Base-by-base conservation (phyloP, 73 alveolate species). In the Loxodes magnus region DNA sequence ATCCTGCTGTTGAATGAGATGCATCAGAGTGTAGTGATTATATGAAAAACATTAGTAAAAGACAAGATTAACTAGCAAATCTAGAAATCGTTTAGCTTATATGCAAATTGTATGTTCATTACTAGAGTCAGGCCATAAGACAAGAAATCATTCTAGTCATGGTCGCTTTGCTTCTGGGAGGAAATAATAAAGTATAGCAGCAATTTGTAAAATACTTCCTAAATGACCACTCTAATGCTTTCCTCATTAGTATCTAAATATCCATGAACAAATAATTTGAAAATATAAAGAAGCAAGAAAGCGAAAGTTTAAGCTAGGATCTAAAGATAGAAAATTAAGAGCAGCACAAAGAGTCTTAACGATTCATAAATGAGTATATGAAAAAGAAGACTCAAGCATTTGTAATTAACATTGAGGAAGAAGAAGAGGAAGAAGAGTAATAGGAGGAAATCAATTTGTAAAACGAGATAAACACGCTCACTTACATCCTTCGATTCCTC, bases 401-500 rank as follows among this genome's bases (percentile, higher is more conserved):
- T n/a, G n/a, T n/a, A n/a, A n/a, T n/a, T n/a, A n/a, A n/a, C n/a
- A n/a, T n/a, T n/a, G n/a, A n/a, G n/a, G n/a, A n/a, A n/a, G n/a
- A n/a, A n/a, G n/a, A n/a, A n/a, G n/a, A n/a, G n/a, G n/a, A n/a
- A n/a, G n/a, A n/a, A n/a, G n/a, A n/a, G n/a, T n/a, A n/a, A n/a
- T n/a, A n/a, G n/a, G n/a, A n/a, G n/a, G n/a, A n/a, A n/a, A n/a
- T n/a, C n/a, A n/a, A n/a, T n/a, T n/a, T n/a, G n/a, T n/a, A n/a
- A n/a, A n/a, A n/a, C n/a, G n/a, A n/a, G n/a, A n/a, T n/a, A n/a
- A n/a, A n/a, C n/a, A n/a, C n/a, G n/a, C n/a, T n/a, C n/a, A n/a
- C n/a, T 56, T 70, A 77, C 37, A 77, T 82, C 38, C 62, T 82
- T 50, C 64, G 86, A 57, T 82, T 82, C 82, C 59, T 82, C 21